phyloP scores from a whole-genome alignment of 345 rosid species.

The Eutrema yunnanense region DNA sequence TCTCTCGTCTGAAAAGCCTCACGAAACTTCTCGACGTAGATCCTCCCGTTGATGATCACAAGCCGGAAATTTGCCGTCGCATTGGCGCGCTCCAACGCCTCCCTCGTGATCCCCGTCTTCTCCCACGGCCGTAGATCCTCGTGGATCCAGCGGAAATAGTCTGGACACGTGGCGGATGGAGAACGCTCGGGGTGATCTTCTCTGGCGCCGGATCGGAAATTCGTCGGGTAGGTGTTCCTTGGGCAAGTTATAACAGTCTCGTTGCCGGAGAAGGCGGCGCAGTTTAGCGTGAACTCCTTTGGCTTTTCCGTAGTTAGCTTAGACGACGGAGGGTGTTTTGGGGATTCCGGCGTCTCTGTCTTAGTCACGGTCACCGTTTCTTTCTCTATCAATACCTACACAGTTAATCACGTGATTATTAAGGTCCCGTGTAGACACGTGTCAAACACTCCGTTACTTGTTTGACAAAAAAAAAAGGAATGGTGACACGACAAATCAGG shows the following conservation, averaged over 20 bases:
- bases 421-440: constrained; percentile 8
- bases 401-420: neutral
- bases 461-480: constrained; percentile 1
- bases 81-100: constrained; percentile 50
- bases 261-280: constrained; percentile 20
- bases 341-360: neutral
- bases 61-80: constrained; percentile 56
- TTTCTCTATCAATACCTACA: constrained; percentile 21
- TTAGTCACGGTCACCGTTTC: constrained; percentile 13
- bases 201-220: constrained; percentile 9
- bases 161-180: constrained; percentile 37
- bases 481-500: constrained; percentile 16
- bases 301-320: constrained; percentile 6
- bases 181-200: constrained; percentile 38
- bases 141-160: constrained; percentile 72
- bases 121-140: constrained; percentile 68
- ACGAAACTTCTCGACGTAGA: constrained; percentile 46
- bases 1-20: constrained; percentile 74
- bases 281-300: constrained; percentile 16
- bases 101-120: constrained; percentile 54
- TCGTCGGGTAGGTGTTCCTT: constrained; percentile 31
- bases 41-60: constrained; percentile 49
- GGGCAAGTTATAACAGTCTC: constrained; percentile 31
- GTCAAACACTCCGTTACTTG: neutral
- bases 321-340: constrained; percentile 19